Conservation (phyloP, 2,329 filamentous ascomycete species). For the Fusarium acutatum region DNA sequence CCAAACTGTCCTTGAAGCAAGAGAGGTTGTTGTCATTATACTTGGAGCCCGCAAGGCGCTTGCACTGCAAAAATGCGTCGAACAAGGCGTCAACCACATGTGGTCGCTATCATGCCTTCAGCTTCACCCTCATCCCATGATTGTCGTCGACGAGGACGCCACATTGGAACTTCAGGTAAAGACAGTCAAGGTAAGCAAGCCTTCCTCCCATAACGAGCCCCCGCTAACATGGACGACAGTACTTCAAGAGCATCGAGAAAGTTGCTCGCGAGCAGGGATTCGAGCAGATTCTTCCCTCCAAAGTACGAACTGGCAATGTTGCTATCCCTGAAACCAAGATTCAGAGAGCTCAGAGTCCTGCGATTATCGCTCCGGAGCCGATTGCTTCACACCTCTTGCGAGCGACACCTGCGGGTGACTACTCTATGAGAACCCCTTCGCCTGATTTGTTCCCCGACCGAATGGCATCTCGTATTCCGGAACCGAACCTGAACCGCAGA, state of each 20-base stretch:
- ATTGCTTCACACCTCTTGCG: constrained; percentile 63
- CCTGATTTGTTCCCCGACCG: constrained; percentile 70
- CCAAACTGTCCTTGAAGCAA: constrained; percentile 81
- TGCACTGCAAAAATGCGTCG: constrained; percentile 81
- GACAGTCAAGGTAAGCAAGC: constrained; percentile 66
- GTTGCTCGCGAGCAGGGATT: constrained; percentile 66
- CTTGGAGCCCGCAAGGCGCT: constrained; percentile 82
- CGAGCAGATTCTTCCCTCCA: constrained; percentile 65
- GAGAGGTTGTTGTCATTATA: constrained; percentile 85
- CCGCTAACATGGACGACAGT: constrained; percentile 49
- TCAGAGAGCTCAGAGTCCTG: constrained; percentile 54
- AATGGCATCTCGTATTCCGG: constrained; percentile 66
- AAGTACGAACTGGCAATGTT: constrained; percentile 62
- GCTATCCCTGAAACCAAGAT: constrained; percentile 51
- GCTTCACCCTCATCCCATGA: constrained; percentile 81
- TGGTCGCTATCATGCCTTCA: constrained; percentile 87
- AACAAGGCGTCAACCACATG: constrained; percentile 88
- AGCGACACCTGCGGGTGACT: constrained; percentile 64
- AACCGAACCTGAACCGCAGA: constrained; percentile 54
- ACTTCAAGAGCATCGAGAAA: constrained; percentile 77
- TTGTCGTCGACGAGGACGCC: constrained; percentile 84
- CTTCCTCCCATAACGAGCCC: neutral
- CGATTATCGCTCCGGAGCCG: constrained; percentile 63
- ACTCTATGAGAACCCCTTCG: constrained; percentile 63
- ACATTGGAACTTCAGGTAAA: constrained; percentile 78